A percentile compares a stretch with the other conserved stretches of the same genome.
phyloP scores from a whole-genome alignment of 805 yeast species.

The Lipomyces spencermartinsiae region DNA sequence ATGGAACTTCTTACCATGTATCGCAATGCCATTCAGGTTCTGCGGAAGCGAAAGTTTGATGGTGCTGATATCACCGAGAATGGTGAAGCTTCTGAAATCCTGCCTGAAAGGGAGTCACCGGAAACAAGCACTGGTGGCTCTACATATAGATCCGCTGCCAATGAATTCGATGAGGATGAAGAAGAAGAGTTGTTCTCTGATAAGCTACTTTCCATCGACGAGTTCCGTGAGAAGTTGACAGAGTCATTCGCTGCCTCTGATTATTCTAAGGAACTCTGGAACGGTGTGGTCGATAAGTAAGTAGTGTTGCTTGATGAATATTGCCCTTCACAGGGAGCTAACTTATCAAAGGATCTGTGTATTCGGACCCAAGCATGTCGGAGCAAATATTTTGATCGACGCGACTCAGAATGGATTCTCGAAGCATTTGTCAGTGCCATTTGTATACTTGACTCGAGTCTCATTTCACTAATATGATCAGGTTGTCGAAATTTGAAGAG shows the following conservation, averaged over 20 bases:
- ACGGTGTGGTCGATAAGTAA: conserved; percentile 35
- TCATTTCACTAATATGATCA: conserved; percentile 12
- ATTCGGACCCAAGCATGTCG: conserved; percentile 79
- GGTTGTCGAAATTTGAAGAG: conserved; percentile 16
- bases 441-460: conserved; percentile 44
- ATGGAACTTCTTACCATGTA: conserved; percentile 53
- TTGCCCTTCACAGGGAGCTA: conserved; percentile 5
- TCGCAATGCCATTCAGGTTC: conserved; percentile 23
- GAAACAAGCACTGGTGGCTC: neutral
- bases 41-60: conserved; percentile 12
- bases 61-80: neutral
- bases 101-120: neutral
- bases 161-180: conserved; percentile 40
- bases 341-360: conserved; percentile 55
- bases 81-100: conserved; percentile 12
- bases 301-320: neutral
- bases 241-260: conserved; percentile 45
- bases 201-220: conserved; percentile 41
- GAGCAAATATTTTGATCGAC: conserved; percentile 77
- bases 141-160: conserved; percentile 39
- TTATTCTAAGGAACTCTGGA: conserved; percentile 42
- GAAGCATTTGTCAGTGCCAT: conserved; percentile 14
- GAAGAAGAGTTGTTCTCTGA: conserved; percentile 38
- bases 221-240: conserved; percentile 48
- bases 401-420: conserved; percentile 42